Evolutionary conservation across 352 stramenopile species (phyloP), one percentile per base, ranked within the genome.

Genomic region (Hyaloperonospora arabidopsidis): DNA sequence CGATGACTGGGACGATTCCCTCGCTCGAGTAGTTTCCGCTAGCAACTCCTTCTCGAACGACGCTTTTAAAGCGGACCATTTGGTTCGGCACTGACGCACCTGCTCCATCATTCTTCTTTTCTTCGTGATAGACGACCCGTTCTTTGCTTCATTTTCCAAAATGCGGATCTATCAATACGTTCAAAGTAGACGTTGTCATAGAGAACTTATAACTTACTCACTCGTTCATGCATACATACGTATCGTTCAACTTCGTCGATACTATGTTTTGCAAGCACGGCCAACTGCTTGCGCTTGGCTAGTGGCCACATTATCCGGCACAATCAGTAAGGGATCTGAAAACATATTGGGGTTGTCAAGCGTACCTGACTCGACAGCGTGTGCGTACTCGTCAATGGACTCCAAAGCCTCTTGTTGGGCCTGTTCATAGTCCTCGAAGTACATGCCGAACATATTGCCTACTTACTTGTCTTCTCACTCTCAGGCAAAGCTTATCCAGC

Each of bases 181-280:
- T 49, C 5, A 6, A 10, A n/a, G 13, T 21, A 13, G 3, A 21
- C n/a, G 18, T 28, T 14, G 8, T 11, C 40, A 23, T 19, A 25
- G 1, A 10, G 12, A 10, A 28, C 17, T 17, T 6, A 11, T 11
- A 25, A 45, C 3, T 35, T 5, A 7, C 15, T 19, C 18, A 4
- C 14, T 49, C 54, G 14, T 44, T n/a, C n/a, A n/a, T n/a, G n/a
- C n/a, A n/a, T n/a, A n/a, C 38, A 17, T 64, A 86, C 78, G 50
- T 86, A 88, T 67, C 78, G 78, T 46, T 88, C 78, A n/a, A 82
- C 78, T 82, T 88, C 78, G 25, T 79, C 75, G 17, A 86, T 65
- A 32, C 61, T 65, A 35, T 41, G 72, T 46, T 71, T 74, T 4
- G 75, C 75, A 15, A 68, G 53, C 17, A 82, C 65, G 2, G 73